Percentiles rank a stretch among this genome's conserved stretches.
phyloP scores from a whole-genome alignment of 352 stramenopile genomes.

The Pythium volutum region DNA sequence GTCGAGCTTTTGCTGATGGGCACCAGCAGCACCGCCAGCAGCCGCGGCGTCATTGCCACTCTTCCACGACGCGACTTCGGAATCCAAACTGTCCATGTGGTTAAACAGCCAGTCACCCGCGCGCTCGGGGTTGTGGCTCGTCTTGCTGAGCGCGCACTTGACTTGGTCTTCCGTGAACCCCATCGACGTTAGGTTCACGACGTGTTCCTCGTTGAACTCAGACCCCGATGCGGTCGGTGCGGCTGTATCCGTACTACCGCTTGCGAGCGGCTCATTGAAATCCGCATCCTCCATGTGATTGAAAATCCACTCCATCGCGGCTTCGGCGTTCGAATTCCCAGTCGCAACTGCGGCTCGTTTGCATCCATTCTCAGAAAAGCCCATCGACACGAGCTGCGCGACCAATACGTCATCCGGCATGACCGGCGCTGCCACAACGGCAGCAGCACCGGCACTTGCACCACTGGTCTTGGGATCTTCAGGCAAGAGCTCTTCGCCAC shows the following conservation, averaged over 20 bases:
- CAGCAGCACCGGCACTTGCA: background rate
- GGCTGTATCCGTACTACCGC: background rate
- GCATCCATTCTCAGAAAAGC: conserved; percentile 97
- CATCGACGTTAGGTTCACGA: conserved; percentile 77
- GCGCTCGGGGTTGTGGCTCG: conserved; percentile 87
- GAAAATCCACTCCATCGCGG: conserved; percentile 98
- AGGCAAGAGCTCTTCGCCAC: conserved; percentile 87
- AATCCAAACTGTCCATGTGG: conserved; percentile 95
- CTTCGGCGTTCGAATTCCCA: conserved; percentile 89
- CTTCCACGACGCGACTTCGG: conserved; percentile 86
- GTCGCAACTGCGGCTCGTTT: conserved; percentile 94
- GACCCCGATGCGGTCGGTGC: conserved; percentile 38
- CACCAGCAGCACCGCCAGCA: conserved; percentile 12
- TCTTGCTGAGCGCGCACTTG: conserved; percentile 91
- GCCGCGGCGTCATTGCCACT: conserved; percentile 21
- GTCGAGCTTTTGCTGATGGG: conserved; percentile 52
- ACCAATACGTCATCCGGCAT: conserved; percentile 90
- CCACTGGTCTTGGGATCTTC: conserved; percentile 36
- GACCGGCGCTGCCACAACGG: conserved; percentile 28
- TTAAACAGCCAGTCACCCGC: conserved; percentile 98
- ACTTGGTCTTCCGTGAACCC: conserved; percentile 90
- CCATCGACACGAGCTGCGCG: conserved; percentile 96
- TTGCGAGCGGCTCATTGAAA: conserved; percentile 88
- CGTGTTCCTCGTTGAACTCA: conserved; percentile 72
- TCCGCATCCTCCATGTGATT: conserved; percentile 97